Evolutionary conservation across 352 stramenopile species (phyloP).

Genomic region (Globisporangium rhizosaccharum): DNA sequence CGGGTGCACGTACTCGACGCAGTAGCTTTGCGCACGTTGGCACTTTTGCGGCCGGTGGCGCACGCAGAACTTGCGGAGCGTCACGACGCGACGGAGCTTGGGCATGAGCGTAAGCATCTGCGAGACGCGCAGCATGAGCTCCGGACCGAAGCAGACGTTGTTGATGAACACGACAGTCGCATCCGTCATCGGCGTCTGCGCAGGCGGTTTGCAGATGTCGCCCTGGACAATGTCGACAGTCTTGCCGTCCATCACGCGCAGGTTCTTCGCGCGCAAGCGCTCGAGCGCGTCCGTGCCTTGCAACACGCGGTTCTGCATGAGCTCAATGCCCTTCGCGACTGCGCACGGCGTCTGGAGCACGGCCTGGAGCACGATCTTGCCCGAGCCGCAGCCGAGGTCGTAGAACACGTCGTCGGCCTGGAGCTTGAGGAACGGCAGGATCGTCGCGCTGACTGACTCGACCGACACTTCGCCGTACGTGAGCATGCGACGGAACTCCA

Average conservation of each 20-base stretch:
- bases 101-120: slow-evolving; percentile 54
- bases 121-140: slow-evolving; percentile 70
- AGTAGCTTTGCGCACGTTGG: slow-evolving; percentile 42
- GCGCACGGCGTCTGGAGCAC: slow-evolving; percentile 64
- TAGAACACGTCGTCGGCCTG: slow-evolving; percentile 74
- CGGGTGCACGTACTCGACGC: slow-evolving; percentile 66
- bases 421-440: slow-evolving; percentile 65
- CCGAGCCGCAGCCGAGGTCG: slow-evolving; percentile 75
- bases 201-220: slow-evolving; percentile 64
- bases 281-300: slow-evolving; percentile 52
- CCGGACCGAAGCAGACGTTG: slow-evolving; percentile 77
- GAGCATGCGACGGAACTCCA: slow-evolving; percentile 66
- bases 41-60: slow-evolving; percentile 68
- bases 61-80: slow-evolving; percentile 75
- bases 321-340: slow-evolving; percentile 69
- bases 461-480: slow-evolving; percentile 81
- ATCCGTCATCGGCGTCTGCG: slow-evolving; percentile 48
- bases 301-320: slow-evolving; percentile 79
- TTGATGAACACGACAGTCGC: slow-evolving; percentile 86
- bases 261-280: slow-evolving; percentile 32
- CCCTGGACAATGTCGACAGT: slow-evolving; percentile 60
- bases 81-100: slow-evolving; percentile 63
- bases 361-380: slow-evolving; percentile 75
- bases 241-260: slow-evolving; percentile 44
- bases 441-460: slow-evolving; percentile 50